Evolutionary conservation across 768 basidiomycete species (phyloP).

Genomic region (Fomitopsis pulvina): DNA sequence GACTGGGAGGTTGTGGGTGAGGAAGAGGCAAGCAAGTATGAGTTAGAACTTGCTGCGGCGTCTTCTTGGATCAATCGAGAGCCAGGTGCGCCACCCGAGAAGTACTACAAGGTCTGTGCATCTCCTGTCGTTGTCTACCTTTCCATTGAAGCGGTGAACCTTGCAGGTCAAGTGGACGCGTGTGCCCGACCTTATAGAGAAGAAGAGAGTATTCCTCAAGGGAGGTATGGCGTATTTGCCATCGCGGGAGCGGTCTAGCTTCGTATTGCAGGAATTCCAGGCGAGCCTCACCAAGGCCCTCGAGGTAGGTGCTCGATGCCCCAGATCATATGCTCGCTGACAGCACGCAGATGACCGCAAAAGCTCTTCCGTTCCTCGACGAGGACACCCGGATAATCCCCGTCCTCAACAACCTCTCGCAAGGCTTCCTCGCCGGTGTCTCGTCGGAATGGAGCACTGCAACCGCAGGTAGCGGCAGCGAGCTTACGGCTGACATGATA

Average conservation of each 20-base stretch:
- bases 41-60: constrained; percentile 42
- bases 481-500: constrained; percentile 91
- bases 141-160: not conserved
- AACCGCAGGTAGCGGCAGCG: constrained; percentile 46
- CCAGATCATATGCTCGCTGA: not conserved
- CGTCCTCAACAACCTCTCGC: constrained; percentile 84
- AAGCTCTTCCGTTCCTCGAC: constrained; percentile 83
- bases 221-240: constrained; percentile 90
- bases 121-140: too few species aligned
- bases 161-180: constrained; percentile 90
- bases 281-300: constrained; percentile 63
- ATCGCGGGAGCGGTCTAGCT: constrained; percentile 65
- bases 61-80: constrained; percentile 34
- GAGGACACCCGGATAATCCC: constrained; percentile 91
- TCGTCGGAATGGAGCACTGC: constrained; percentile 73
- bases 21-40: constrained; percentile 49
- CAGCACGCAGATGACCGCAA: constrained; percentile 63
- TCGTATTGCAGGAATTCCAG: constrained; percentile 85
- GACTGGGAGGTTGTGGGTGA: too few species aligned
- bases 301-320: constrained; percentile 43
- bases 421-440: constrained; percentile 89
- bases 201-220: constrained; percentile 68
- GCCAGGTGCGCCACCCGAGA: constrained; percentile 34
- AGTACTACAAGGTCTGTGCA: constrained; percentile 67
- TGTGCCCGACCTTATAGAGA: constrained; percentile 87